phyloP scores from a whole-genome alignment of 1,284 basidiomycete species.

The Rhodotorula sp. region DNA sequence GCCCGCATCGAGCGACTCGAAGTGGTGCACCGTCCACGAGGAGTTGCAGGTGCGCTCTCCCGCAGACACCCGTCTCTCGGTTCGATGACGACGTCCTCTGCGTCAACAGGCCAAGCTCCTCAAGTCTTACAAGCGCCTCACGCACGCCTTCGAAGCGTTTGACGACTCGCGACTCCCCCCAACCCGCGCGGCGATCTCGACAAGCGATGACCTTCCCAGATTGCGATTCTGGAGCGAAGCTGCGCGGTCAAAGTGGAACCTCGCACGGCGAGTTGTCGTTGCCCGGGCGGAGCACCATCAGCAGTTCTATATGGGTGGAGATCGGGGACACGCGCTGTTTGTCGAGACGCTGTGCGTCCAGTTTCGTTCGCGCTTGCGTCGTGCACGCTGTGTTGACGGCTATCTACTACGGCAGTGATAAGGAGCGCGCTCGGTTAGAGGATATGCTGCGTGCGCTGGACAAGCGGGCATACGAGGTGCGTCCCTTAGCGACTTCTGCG shows the following conservation, averaged over 20 bases:
- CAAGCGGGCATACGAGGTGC: slow-evolving; percentile 23
- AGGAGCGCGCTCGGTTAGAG: slow-evolving; percentile 21
- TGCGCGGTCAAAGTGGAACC: slow-evolving; percentile 31
- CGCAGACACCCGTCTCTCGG: too few relatives aligned
- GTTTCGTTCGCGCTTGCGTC: too few relatives aligned
- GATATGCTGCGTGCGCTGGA: slow-evolving; percentile 20
- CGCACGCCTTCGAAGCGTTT: slow-evolving; percentile 26
- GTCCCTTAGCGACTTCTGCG: too few relatives aligned
- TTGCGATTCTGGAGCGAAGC: slow-evolving; percentile 30
- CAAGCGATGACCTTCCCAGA: slow-evolving; percentile 7
- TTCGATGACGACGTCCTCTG: neutral
- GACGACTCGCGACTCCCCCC: slow-evolving; percentile 19
- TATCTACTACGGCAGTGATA: neutral
- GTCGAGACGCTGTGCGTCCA: slow-evolving; percentile 26
- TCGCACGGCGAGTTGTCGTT: slow-evolving; percentile 31
- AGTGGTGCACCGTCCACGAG: slow-evolving; percentile 41
- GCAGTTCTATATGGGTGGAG: slow-evolving; percentile 41
- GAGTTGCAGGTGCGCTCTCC: slow-evolving; percentile 30
- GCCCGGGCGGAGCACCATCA: slow-evolving; percentile 39
- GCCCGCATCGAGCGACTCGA: slow-evolving; percentile 8
- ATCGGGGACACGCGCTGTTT: slow-evolving; percentile 37
- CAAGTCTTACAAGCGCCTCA: slow-evolving; percentile 40
- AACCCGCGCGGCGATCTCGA: neutral
- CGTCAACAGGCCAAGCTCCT: slow-evolving; percentile 37
- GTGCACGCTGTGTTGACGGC: too few relatives aligned